phyloP scores from a whole-genome alignment of 345 rosid genomes.

The Rhizophora mangle region DNA sequence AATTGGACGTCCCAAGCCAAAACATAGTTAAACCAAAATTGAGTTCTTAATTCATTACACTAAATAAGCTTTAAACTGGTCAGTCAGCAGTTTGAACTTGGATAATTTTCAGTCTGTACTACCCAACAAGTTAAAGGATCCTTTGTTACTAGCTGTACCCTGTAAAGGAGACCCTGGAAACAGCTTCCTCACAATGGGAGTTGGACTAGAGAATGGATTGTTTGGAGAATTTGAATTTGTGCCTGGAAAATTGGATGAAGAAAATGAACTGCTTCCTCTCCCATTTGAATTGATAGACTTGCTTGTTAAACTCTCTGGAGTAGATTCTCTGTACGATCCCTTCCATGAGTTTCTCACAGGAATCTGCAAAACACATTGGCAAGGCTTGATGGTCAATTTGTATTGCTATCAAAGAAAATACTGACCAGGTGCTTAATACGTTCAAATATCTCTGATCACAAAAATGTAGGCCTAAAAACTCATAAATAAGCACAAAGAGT shows the following conservation, averaged over 20 bases:
- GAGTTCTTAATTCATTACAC: background rate
- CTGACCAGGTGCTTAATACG: background rate
- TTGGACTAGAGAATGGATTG: slow-evolving; percentile 32
- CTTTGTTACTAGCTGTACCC: slow-evolving; percentile 35
- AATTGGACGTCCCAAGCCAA: background rate
- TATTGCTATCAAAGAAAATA: background rate
- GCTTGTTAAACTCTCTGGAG: slow-evolving; percentile 52
- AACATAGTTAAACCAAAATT: too few relatives aligned
- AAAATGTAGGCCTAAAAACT: background rate
- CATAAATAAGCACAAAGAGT: background rate
- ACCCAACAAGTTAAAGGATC: slow-evolving; percentile 11
- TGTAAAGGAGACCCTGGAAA: slow-evolving; percentile 45
- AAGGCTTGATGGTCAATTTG: slow-evolving; percentile 4
- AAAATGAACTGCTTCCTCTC: slow-evolving; percentile 40
- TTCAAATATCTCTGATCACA: background rate
- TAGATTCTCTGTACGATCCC: slow-evolving; percentile 36
- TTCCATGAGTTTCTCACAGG: slow-evolving; percentile 45
- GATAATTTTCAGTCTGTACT: background rate
- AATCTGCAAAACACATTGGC: slow-evolving; percentile 32
- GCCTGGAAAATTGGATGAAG: slow-evolving; percentile 29
- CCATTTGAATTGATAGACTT: slow-evolving; percentile 55
- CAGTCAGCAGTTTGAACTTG: too few relatives aligned
- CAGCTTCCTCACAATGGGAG: slow-evolving; percentile 44
- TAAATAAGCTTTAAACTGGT: background rate
- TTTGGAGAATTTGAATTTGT: slow-evolving; percentile 30